Percentiles rank a stretch among this genome's conserved stretches.
Evolutionary conservation across 345 rosid species (phyloP).

Genomic region (Eucalyptus marginata): DNA sequence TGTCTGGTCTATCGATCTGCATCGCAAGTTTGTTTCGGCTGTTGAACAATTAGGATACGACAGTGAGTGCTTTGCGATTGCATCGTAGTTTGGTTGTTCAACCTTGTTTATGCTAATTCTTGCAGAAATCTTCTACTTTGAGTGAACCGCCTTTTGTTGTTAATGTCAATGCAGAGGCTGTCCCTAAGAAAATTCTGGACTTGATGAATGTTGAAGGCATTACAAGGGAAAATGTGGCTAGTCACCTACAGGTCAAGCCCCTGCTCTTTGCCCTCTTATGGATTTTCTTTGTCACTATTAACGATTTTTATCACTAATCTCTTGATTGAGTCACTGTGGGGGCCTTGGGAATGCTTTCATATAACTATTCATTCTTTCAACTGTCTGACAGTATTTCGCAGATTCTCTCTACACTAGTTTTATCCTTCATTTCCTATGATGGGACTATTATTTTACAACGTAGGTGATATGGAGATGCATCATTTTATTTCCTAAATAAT

Average conservation of each 20-base stretch:
- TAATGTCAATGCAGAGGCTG: constrained; percentile 61
- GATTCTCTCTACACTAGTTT: background rate
- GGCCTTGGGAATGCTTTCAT: background rate
- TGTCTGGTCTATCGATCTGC: constrained; percentile 76
- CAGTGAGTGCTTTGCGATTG: constrained; percentile 28
- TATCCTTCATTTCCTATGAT: background rate
- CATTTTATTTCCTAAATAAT: background rate
- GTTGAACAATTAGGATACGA: constrained; percentile 76
- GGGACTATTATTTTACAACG: background rate
- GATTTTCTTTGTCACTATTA: background rate
- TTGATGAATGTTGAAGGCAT: constrained; percentile 85
- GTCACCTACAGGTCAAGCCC: constrained; percentile 77
- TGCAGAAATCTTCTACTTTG: background rate
- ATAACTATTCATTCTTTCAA: background rate
- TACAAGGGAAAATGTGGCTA: constrained; percentile 89
- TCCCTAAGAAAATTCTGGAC: constrained; percentile 92
- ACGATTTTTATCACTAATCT: background rate
- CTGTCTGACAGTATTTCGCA: background rate
- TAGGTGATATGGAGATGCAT: background rate
- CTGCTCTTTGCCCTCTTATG: background rate
- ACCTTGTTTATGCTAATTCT: background rate
- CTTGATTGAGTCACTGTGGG: background rate
- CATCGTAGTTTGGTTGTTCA: background rate
- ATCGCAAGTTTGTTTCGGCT: constrained; percentile 61
- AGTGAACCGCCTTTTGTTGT: background rate